Percentiles rank a stretch among this genome's conserved stretches.
Evolutionary conservation across 768 basidiomycete species (phyloP).

Genomic region (Amanita brunnescens): DNA sequence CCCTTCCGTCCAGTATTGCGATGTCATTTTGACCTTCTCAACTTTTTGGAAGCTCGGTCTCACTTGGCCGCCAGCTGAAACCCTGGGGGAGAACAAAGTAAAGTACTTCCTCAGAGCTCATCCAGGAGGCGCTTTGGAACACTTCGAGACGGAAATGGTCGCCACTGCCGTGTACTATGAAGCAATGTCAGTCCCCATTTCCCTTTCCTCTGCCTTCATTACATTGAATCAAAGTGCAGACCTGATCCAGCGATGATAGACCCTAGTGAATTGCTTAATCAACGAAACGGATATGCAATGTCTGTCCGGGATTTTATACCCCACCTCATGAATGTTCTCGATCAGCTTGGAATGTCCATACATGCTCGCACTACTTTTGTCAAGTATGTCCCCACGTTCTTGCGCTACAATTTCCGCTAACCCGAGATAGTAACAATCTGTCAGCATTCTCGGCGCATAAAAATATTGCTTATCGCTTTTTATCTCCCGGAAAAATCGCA

Average conservation of each 20-base stretch:
- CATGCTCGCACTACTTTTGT: conserved; percentile 78
- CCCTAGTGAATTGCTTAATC: conserved; percentile 69
- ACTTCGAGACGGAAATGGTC: conserved; percentile 77
- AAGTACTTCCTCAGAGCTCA: conserved; percentile 80
- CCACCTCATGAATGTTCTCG: conserved; percentile 74
- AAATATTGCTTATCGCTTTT: conserved; percentile 87
- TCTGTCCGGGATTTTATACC: conserved; percentile 71
- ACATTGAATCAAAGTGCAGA: conserved; percentile 28
- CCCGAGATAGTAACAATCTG: conserved; percentile 55
- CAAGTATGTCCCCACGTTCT: conserved; percentile 39
- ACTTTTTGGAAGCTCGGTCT: conserved; percentile 65
- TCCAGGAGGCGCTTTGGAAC: conserved; percentile 80
- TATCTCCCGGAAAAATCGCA: conserved; percentile 69
- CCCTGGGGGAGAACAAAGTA: conserved; percentile 56
- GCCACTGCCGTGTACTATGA: conserved; percentile 81
- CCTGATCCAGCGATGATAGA: conserved; percentile 73
- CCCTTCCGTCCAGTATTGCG: conserved; percentile 70
- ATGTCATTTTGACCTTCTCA: conserved; percentile 65
- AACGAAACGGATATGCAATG: conserved; percentile 83
- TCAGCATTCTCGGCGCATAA: conserved; percentile 66
- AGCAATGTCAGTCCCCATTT: conserved; percentile 49
- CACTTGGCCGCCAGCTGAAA: conserved; percentile 75
- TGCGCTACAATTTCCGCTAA: not conserved
- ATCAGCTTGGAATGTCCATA: conserved; percentile 76
- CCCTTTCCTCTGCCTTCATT: not conserved